A percentile compares a stretch with the other conserved stretches of the same genome.
Evolutionary conservation across 306 rosid genomes (phyloP).

Genomic region (Gastrolobium villosum): DNA sequence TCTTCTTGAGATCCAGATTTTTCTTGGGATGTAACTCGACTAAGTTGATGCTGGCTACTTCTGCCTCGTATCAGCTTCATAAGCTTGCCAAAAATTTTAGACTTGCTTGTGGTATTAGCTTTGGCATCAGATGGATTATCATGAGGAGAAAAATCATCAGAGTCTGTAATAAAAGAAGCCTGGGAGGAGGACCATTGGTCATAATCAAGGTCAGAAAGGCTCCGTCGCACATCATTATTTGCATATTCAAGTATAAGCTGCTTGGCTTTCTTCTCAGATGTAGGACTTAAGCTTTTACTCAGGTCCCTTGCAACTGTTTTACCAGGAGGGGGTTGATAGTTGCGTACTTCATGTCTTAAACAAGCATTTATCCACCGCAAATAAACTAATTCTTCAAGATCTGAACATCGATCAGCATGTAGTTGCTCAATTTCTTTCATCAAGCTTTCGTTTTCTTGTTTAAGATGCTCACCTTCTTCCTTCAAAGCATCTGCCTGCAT

Average conservation of each 20-base stretch:
- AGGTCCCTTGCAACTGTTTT: slow-evolving; percentile 76
- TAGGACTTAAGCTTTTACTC: slow-evolving; percentile 69
- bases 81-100: slow-evolving; percentile 60
- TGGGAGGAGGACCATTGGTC: slow-evolving; percentile 70
- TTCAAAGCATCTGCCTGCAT: slow-evolving; percentile 60
- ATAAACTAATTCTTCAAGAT: too few species aligned
- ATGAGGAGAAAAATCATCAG: slow-evolving; percentile 47
- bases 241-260: slow-evolving; percentile 76
- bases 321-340: slow-evolving; percentile 65
- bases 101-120: slow-evolving; percentile 52
- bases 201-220: slow-evolving; percentile 57
- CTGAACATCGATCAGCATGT: too few species aligned
- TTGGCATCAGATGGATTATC: slow-evolving; percentile 52
- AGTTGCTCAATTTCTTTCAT: too few species aligned
- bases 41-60: slow-evolving; percentile 44
- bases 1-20: slow-evolving; percentile 52
- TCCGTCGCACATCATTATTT: slow-evolving; percentile 57
- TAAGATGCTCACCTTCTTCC: slow-evolving; percentile 53
- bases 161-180: too few species aligned
- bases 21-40: slow-evolving; percentile 45
- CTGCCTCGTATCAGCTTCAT: slow-evolving; percentile 60
- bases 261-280: slow-evolving; percentile 74
- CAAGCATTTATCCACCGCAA: too few species aligned
- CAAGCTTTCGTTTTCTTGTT: too few species aligned
- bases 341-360: too few species aligned